Evolutionary conservation across 1,284 basidiomycete species (phyloP), one percentile per base, ranked within the genome.

Genomic region (Austroboletus olivaceoglutinosus): DNA sequence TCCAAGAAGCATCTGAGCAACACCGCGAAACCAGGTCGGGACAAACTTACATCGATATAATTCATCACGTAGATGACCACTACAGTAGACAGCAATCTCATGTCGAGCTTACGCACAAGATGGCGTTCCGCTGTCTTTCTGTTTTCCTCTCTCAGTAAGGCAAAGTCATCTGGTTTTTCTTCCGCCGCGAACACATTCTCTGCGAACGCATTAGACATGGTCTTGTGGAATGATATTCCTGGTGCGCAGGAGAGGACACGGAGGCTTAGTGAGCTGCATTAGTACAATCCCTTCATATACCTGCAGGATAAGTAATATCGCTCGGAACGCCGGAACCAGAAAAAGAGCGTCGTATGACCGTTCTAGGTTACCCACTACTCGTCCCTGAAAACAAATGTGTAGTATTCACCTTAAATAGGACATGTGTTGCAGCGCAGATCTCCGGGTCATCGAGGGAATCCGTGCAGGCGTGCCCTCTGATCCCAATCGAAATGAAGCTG

Each of bases 41-140:
- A 18, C 44, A 33, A 19, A 68, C 76, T 49, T 51, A 85, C 83
- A 58, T 85, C 82, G 45, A 86, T 84, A 57, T 83, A 85, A 58
- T 86, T 86, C 80, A 86, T 78, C 50, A 86, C 73, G 58, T 75
- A 85, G 48, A 86, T 82, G 29, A 83, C 39, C 41, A 81, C 74
- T 48, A 86, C 78, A 0, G 79, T 82, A 0, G 83, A 82, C 53
- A 86, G 61, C 1, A 86, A 65, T 37, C 85, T 71, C 49, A 68
- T 67, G 56, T 86, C 85, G 38, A 87, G 71, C 58, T 76, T 81
- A 36, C 80, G 72, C n/a, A 81, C 68, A 1, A 82, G 69, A 47
- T 58, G 69, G 33, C 69, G 69, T 54, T 77, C 78, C 12, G 67
- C 72, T 5, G 27, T 45, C 15, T 22, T 27, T 22, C 59, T 48